Conservation (phyloP, 306 rosid species). For the Quercus wislizeni region DNA sequence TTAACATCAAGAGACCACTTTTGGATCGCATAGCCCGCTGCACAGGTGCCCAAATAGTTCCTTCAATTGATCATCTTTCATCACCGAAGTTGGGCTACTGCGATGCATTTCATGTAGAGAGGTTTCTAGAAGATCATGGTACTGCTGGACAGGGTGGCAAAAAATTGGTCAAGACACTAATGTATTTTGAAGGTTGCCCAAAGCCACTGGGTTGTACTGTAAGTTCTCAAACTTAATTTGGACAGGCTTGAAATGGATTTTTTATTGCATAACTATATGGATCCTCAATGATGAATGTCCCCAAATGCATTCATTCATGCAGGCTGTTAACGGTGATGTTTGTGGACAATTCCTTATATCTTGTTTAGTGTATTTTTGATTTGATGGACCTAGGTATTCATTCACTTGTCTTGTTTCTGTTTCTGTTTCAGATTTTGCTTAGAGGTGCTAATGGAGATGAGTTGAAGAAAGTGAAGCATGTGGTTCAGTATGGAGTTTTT, state of each 20-base stretch:
- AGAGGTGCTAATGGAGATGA: constrained; percentile 87
- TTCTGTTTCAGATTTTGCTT: constrained; percentile 71
- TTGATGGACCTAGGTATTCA: constrained; percentile 16
- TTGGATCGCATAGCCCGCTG: constrained; percentile 92
- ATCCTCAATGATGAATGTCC: neutral
- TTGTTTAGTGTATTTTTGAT: constrained; percentile 1
- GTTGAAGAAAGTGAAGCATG: constrained; percentile 90
- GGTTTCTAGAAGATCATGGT: constrained; percentile 66
- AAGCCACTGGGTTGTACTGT: constrained; percentile 96
- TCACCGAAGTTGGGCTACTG: constrained; percentile 85
- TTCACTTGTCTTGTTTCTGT: constrained; percentile 22
- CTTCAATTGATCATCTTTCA: constrained; percentile 81
- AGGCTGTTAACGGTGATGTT: neutral
- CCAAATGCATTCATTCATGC: constrained; percentile 1
- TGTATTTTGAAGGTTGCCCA: constrained; percentile 98
- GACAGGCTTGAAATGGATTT: neutral
- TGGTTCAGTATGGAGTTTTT: constrained; percentile 91
- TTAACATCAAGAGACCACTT: constrained; percentile 83
- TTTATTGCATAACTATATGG: neutral
- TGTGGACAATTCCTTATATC: constrained; percentile 1
- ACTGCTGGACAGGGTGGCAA: constrained; percentile 64
- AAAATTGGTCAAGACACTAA: constrained; percentile 76
- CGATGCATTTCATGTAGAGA: constrained; percentile 77
- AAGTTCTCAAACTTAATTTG: constrained; percentile 37
- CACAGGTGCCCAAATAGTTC: constrained; percentile 82